Evolutionary conservation across 768 basidiomycete genomes (phyloP).

Genomic region (Trametes cingulata): DNA sequence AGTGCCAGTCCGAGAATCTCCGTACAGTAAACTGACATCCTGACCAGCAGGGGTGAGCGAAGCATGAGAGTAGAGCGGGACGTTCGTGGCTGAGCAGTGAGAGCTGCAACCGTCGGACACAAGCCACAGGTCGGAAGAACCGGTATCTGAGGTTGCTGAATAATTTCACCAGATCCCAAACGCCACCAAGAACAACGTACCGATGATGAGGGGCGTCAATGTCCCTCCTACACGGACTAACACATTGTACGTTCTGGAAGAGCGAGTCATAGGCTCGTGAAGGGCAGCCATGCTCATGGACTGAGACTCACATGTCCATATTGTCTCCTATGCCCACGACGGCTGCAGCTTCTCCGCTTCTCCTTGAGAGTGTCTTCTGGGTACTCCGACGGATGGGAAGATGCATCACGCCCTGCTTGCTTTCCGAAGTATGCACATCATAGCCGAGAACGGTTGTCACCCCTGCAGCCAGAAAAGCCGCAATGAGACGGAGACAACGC

Average conservation of each 20-base stretch:
- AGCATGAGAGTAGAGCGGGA: conserved; percentile 52
- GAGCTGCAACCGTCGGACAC: conserved; percentile 55
- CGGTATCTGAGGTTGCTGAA: conserved; percentile 54
- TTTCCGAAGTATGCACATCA: too few species aligned
- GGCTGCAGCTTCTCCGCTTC: conserved; percentile 33
- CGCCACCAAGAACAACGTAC: conserved; percentile 36
- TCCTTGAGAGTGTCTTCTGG: background rate
- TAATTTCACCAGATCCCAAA: background rate
- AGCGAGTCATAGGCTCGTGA: background rate
- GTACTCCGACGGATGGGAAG: conserved; percentile 17
- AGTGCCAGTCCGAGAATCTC: conserved; percentile 72
- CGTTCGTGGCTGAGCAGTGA: conserved; percentile 39
- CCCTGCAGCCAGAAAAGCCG: too few species aligned
- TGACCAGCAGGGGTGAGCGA: conserved; percentile 49
- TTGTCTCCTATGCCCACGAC: conserved; percentile 59
- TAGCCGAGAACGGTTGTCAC: too few species aligned
- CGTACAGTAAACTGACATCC: conserved; percentile 57
- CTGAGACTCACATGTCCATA: conserved; percentile 55
- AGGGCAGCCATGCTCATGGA: background rate
- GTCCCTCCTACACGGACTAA: conserved; percentile 56
- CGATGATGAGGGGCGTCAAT: conserved; percentile 57
- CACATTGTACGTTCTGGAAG: conserved; percentile 60
- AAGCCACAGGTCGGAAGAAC: conserved; percentile 79
- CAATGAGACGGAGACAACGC: too few species aligned
- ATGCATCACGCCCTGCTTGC: conserved; percentile 6